Evolutionary conservation across 768 basidiomycete species (phyloP).

Genomic region (Russula foetens): DNA sequence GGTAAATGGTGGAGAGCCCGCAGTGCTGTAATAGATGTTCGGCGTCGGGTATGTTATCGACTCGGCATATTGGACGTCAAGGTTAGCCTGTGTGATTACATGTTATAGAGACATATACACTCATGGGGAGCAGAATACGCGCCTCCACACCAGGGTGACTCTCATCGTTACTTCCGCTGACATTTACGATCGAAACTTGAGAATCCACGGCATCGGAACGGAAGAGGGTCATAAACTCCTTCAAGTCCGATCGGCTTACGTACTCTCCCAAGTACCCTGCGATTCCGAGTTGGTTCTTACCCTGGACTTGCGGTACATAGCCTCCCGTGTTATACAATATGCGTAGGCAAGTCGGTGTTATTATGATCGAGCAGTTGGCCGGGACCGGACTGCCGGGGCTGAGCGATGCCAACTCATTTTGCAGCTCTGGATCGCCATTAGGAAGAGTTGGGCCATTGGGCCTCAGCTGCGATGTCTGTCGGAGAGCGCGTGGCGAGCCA

Average conservation of each 20-base stretch:
- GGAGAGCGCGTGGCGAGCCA: conserved; percentile 45
- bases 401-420: neutral
- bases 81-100: conserved; percentile 23
- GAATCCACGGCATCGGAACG: neutral
- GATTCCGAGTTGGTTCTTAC: conserved; percentile 28
- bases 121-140: neutral
- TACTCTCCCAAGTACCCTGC: conserved; percentile 43
- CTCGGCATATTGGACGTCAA: conserved; percentile 32
- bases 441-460: conserved; percentile 35
- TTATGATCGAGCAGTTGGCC: conserved; percentile 33
- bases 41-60: conserved; percentile 43
- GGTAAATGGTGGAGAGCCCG: conserved; percentile 56
- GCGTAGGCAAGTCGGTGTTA: conserved; percentile 30
- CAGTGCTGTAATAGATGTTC: conserved; percentile 56
- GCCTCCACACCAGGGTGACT: conserved; percentile 49
- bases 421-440: conserved; percentile 25
- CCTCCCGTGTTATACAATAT: conserved; percentile 29
- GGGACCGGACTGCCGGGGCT: too few species aligned
- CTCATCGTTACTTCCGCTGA: conserved; percentile 22
- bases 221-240: conserved; percentile 36
- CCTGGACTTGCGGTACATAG: conserved; percentile 26
- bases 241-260: conserved; percentile 38
- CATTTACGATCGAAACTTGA: neutral
- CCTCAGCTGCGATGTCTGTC: conserved; percentile 45
- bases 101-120: neutral